Base-by-base conservation (phyloP, 768 basidiomycete species). In the Dentipellis sp. region DNA sequence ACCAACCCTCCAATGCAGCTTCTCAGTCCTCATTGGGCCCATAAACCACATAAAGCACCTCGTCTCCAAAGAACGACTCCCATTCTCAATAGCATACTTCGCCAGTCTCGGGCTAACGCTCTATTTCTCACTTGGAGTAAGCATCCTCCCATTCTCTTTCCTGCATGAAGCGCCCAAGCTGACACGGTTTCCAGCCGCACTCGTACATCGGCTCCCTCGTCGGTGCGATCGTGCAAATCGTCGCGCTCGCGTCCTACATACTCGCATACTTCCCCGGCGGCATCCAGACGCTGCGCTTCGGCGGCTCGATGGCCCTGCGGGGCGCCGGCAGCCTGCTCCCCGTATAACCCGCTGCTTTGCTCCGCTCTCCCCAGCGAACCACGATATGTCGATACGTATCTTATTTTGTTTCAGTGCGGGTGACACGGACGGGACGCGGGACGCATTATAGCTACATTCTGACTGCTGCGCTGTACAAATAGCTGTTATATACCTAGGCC, bases 221-320 rank as follows among this genome's bases (percentile, higher is more conserved):
- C 54, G 83, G 83, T 35, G 93, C 89, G 11, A 79, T 84, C 37
- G 76, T 97, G 3, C 40, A 91, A 81, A 82, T 97, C 40, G 73
- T 89, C 46, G 84, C 94, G 1, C 81, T 99, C 16, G 75, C 97
- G 12, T 78, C 88, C 12, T 99, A 99, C 66, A 78, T 98, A 7
- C 76, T 93, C 16, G 94, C 94, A 0, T 98, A 97, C 73, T 98
- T 99, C 72, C 97, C 97, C 17, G 94, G 91, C 10, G 95, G 87
- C 29, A 78, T 78, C 29, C 84, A 86, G 62, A 92, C 91, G 1
- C 74, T 93, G 19, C 81, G 86, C 19, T 78, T 93, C 64, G 92
- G 91, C 6, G 82, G 83, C 36, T 83, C 85, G 54, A 75, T 93
- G 62, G 88, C 90, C 1, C 71, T 97, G 19, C 84, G 93, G 38